Percentiles rank a stretch among this genome's conserved stretches.
Conservation (phyloP, 495 filamentous ascomycete species). For the Hypoxylon trugodes region DNA sequence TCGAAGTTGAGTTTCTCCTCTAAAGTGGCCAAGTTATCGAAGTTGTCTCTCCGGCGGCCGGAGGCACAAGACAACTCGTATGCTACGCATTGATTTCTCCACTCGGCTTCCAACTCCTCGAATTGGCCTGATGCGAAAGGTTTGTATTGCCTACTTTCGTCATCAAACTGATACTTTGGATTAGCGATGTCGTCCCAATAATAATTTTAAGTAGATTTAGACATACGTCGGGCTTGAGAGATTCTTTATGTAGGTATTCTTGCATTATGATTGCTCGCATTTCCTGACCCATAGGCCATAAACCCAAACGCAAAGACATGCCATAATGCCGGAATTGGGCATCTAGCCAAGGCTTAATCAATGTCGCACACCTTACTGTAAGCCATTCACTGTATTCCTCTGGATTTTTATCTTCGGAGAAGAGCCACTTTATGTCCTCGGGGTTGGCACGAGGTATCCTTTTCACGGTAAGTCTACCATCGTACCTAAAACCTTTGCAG, state of each 20-base stretch:
- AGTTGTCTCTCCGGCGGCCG: constrained; percentile 18
- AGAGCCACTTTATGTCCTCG: constrained; percentile 6
- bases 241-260: neutral
- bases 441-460: constrained; percentile 17
- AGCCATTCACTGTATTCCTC: neutral
- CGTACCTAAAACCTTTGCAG: constrained; percentile 14
- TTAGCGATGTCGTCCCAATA: neutral
- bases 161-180: neutral
- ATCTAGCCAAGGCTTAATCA: constrained; percentile 15
- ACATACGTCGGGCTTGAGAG: constrained; percentile 21
- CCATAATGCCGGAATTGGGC: constrained; percentile 16
- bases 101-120: constrained; percentile 13
- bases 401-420: constrained; percentile 2
- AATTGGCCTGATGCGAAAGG: neutral
- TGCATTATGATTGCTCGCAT: too few species aligned
- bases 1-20: constrained; percentile 28
- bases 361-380: neutral
- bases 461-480: constrained; percentile 20
- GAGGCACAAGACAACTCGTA: constrained; percentile 18
- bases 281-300: neutral
- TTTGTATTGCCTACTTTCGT: constrained; percentile 9
- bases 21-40: constrained; percentile 22
- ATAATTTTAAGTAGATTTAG: neutral
- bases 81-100: constrained; percentile 15
- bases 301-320: neutral